A percentile compares a stretch with the other conserved stretches of the same genome.
Evolutionary conservation across 169 alveolate genomes (phyloP).

Genomic region (Miamiensis avidus): DNA sequence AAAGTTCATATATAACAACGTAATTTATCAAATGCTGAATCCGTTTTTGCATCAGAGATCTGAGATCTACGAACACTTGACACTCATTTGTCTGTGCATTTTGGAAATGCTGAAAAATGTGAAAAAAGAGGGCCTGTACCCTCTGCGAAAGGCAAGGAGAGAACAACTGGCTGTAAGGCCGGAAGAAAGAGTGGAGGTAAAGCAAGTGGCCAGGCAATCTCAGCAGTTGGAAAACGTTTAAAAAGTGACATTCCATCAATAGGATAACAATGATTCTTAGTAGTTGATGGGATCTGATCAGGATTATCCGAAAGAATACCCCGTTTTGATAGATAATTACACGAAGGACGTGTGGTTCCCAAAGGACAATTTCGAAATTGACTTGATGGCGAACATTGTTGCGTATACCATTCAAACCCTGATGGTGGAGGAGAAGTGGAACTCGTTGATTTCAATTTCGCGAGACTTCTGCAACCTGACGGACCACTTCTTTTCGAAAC

Average conservation of each 20-base stretch:
- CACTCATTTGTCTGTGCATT: constrained; percentile 33
- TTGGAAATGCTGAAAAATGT: constrained; percentile 5
- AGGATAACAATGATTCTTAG: neutral
- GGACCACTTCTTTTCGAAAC: constrained; percentile 51
- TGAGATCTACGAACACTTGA: constrained; percentile 43
- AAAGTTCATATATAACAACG: constrained; percentile 47
- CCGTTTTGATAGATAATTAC: neutral
- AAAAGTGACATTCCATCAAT: constrained; percentile 2
- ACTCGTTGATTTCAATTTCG: constrained; percentile 51
- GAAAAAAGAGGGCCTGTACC: constrained; percentile 14
- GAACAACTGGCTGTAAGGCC: neutral
- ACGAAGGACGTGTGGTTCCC: constrained; percentile 27
- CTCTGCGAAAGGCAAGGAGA: neutral
- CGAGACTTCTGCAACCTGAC: constrained; percentile 47
- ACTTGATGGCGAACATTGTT: constrained; percentile 29
- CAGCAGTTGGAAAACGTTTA: too few relatives aligned
- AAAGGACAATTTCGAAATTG: constrained; percentile 30
- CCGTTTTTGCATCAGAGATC: constrained; percentile 48
- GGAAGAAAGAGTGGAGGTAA: neutral
- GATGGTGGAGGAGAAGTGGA: constrained; percentile 71
- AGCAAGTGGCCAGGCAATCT: too few relatives aligned
- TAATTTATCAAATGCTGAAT: constrained; percentile 42
- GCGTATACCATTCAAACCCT: constrained; percentile 40
- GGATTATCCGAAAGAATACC: constrained; percentile 9
- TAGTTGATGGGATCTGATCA: constrained; percentile 18